Conservation (phyloP, 2,329 filamentous ascomycete genomes). For the Phaeophleospora eucalypticola region DNA sequence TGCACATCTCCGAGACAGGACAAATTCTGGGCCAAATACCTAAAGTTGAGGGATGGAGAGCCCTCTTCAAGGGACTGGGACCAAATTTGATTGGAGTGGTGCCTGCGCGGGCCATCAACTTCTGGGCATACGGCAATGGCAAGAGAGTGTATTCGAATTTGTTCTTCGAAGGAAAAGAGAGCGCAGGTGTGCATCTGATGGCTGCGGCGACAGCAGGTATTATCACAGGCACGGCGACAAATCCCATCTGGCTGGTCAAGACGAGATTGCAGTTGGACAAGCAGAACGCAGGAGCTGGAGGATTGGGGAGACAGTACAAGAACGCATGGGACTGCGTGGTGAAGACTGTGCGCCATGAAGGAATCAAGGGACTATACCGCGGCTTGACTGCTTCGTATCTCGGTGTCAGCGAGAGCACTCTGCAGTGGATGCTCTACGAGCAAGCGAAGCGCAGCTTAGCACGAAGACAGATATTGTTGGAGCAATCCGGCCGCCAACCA, state of each 20-base stretch:
- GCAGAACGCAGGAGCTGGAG: constrained; percentile 60
- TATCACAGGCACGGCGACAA: constrained; percentile 83
- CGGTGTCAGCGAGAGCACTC: constrained; percentile 80
- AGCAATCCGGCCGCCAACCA: constrained; percentile 57
- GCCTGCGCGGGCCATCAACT: constrained; percentile 86
- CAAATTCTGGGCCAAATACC: constrained; percentile 81
- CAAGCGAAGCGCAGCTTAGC: constrained; percentile 77
- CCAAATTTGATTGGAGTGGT: constrained; percentile 88
- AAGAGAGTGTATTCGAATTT: constrained; percentile 75
- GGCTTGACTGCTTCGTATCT: constrained; percentile 89
- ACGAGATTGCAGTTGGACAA: constrained; percentile 89
- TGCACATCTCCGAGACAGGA: constrained; percentile 80
- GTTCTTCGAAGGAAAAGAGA: constrained; percentile 66
- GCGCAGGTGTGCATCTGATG: constrained; percentile 71
- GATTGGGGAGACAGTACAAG: constrained; percentile 65
- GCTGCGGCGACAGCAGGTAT: constrained; percentile 76
- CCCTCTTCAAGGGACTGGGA: constrained; percentile 87
- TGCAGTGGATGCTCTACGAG: constrained; percentile 95
- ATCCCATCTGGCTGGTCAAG: constrained; percentile 96
- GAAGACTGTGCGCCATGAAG: constrained; percentile 77
- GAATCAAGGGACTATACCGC: constrained; percentile 77
- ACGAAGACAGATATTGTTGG: constrained; percentile 55
- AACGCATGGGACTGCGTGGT: constrained; percentile 85
- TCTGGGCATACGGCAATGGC: constrained; percentile 88
- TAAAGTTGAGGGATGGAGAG: constrained; percentile 74